phyloP scores from a whole-genome alignment of 164 flowering plant species.

The Akebia trifoliata region DNA sequence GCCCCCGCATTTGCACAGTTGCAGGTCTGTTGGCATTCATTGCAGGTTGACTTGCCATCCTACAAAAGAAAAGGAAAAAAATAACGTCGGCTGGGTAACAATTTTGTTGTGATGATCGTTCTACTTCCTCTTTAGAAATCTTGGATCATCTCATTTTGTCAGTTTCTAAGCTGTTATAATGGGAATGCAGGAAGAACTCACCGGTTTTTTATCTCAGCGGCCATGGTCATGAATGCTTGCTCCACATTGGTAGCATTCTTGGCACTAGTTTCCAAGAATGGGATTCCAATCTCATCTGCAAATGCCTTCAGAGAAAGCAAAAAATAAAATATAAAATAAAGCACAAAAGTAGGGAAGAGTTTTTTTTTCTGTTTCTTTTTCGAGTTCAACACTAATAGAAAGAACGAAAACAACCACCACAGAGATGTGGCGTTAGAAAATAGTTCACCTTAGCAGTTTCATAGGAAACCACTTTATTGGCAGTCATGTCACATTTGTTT shows the following conservation, averaged over 20 bases:
- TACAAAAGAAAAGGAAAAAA: constrained; percentile 4
- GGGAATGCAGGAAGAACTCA: background rate
- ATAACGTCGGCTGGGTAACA: background rate
- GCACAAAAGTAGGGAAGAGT: too few species aligned
- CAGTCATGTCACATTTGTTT: constrained; percentile 33
- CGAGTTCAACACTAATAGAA: background rate
- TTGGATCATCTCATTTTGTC: too few species aligned
- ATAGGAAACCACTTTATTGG: constrained; percentile 29
- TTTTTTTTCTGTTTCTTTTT: too few species aligned
- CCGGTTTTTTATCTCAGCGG: constrained; percentile 35
- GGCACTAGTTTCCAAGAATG: constrained; percentile 37
- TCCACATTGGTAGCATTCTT: constrained; percentile 34
- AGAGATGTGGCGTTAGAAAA: background rate
- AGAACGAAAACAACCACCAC: background rate
- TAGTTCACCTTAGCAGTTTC: constrained; percentile 32
- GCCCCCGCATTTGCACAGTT: constrained; percentile 33
- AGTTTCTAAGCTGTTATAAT: background rate
- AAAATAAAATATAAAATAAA: background rate
- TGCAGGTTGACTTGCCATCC: constrained; percentile 42
- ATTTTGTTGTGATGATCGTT: background rate
- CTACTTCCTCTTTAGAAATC: too few species aligned
- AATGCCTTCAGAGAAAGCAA: constrained; percentile 21
- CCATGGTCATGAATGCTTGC: constrained; percentile 38
- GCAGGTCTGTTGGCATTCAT: constrained; percentile 27
- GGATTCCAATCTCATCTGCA: constrained; percentile 38